Evolutionary conservation across 2,329 filamentous ascomycete genomes (phyloP).

Genomic region (Arthrobotrys entomopaga): DNA sequence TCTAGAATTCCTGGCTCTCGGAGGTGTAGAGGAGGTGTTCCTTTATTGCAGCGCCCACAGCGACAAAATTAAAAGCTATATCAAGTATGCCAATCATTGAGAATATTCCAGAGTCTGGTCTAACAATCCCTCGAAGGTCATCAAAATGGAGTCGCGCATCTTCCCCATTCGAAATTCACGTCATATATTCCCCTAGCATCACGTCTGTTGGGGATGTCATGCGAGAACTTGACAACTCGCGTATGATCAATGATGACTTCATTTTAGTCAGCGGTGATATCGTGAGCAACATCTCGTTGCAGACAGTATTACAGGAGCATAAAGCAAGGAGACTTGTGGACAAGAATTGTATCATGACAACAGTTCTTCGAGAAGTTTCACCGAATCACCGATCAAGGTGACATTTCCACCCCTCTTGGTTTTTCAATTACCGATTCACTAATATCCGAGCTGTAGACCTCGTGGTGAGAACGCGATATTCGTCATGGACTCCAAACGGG

Average conservation of each 20-base stretch:
- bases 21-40: slow-evolving; percentile 92
- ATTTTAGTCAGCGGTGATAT: slow-evolving; percentile 91
- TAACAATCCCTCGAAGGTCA: slow-evolving; percentile 62
- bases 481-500: slow-evolving; percentile 80
- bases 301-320: slow-evolving; percentile 79
- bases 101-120: too few species aligned
- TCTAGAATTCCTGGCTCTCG: slow-evolving; percentile 92
- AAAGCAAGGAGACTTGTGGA: slow-evolving; percentile 81
- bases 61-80: slow-evolving; percentile 85
- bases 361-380: slow-evolving; percentile 84
- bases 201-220: slow-evolving; percentile 92
- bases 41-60: slow-evolving; percentile 90
- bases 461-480: slow-evolving; percentile 71
- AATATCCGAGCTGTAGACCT: slow-evolving; percentile 29
- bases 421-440: neutral
- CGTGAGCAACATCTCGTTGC: slow-evolving; percentile 88
- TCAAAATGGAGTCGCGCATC: slow-evolving; percentile 80
- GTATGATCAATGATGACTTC: slow-evolving; percentile 88
- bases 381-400: slow-evolving; percentile 79
- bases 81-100: slow-evolving; percentile 66
- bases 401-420: slow-evolving; percentile 61
- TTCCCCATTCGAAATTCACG: slow-evolving; percentile 79
- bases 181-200: slow-evolving; percentile 83
- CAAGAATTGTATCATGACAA: slow-evolving; percentile 97
- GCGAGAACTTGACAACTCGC: slow-evolving; percentile 87